Base-by-base conservation (phyloP, 2,329 filamentous ascomycete species). In the Fusarium xylarioides region DNA sequence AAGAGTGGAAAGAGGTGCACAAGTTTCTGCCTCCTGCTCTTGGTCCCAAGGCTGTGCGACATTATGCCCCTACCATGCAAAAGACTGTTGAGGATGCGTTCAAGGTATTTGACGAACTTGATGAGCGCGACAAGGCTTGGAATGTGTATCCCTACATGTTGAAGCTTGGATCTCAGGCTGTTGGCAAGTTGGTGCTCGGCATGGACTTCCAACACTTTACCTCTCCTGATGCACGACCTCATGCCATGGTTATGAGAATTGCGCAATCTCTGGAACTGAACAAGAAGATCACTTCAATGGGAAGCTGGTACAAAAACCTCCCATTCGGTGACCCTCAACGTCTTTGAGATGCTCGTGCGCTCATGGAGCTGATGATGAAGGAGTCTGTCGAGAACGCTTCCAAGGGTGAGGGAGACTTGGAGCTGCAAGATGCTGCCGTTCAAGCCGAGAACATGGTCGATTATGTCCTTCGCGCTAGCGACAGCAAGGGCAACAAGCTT, bases 1-100 rank as follows among this genome's bases (percentile, higher is more conserved):
- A 84, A 21, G 82, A 85, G 61, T 90, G 86, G 86, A 77, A 79
- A 30, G 74, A 85, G 0, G 85, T 86, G 1, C 90, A 91, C 82
- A 91, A 91, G 77, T 91, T 91, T 78, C 72, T 91, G 2, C 88
- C 89, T 0, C 89, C 90, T 0, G 86, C 88, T 0, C 81, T 91
- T 16, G 85, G 85, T 0, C 89, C 89, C 37, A 90, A 89, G 75
- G 89, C 89, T 0, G 88, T 91, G 9, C 82, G 86, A 2, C 89
- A 91, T 72, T 91, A 91, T 68, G 85, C 87, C 0, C 88, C 89
- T 0, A 85, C 83, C 0, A 91, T 91, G 88, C 88, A 90, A 69
- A 78, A 82, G 52, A 86, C 85, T 0, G 83, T 88, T 5, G 85
- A 89, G 70, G 81, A 85, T 23, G 78, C 86, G 0, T 90, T 86